Evolutionary conservation across 2,329 filamentous ascomycete genomes (phyloP).

Genomic region (Nigrospora oryzae): DNA sequence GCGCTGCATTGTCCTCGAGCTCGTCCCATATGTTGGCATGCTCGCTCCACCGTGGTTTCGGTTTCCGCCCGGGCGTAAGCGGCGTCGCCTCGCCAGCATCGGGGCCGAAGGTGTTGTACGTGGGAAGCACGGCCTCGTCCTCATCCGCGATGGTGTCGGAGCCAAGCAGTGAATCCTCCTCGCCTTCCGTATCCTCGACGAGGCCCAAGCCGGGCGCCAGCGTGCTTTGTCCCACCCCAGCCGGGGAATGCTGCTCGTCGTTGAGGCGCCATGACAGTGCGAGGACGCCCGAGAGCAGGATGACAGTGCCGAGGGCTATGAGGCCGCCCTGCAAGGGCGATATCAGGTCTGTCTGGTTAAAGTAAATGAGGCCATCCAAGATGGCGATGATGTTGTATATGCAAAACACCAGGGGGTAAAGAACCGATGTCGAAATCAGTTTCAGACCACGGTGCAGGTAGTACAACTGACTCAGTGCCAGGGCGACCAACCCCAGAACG

Average conservation of each 20-base stretch:
- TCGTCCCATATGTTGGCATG: conserved; percentile 82
- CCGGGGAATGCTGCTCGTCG: conserved; percentile 59
- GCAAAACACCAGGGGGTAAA: conserved; percentile 97
- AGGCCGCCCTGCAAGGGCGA: conserved; percentile 67
- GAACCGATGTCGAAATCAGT: conserved; percentile 86
- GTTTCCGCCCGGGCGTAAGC: conserved; percentile 33
- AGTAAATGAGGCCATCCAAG: conserved; percentile 93
- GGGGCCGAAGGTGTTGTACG: conserved; percentile 41
- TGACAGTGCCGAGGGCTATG: conserved; percentile 77
- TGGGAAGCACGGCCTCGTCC: conserved; percentile 24
- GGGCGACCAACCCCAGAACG: conserved; percentile 66
- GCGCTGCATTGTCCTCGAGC: conserved; percentile 62
- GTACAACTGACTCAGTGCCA: conserved; percentile 87
- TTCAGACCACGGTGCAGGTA: conserved; percentile 92
- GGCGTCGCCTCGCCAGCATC: conserved; percentile 27
- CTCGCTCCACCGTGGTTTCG: conserved; percentile 52
- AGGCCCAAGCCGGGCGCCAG: conserved; percentile 78
- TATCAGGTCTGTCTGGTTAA: conserved; percentile 77
- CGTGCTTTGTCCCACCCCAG: conserved; percentile 51
- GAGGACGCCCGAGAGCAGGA: conserved; percentile 80
- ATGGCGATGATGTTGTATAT: conserved; percentile 99
- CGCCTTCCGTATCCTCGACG: conserved; percentile 58
- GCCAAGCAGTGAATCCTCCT: conserved; percentile 48
- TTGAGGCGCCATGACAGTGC: conserved; percentile 90
- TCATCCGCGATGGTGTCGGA: conserved; percentile 36